These are phyloP conservation scores for Plenodomus biglobosus DNA, from an alignment of 2,329 filamentous ascomycete species.

Conservation along the genomic window DNA sequence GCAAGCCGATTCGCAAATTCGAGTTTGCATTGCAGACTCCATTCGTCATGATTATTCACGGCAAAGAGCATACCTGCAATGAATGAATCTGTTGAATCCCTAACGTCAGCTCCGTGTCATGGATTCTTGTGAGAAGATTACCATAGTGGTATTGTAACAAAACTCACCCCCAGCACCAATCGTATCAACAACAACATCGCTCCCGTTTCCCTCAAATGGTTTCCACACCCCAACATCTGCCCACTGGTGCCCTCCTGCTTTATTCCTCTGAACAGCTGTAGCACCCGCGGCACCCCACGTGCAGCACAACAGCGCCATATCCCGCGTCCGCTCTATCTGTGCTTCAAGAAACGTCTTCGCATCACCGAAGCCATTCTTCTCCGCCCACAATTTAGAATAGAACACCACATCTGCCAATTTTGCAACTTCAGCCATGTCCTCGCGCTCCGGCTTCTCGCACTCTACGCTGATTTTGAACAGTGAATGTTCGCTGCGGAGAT, in stretches of 20 bases:
- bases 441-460: constrained; percentile 67
- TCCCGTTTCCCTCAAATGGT: neutral
- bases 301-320: constrained; percentile 55
- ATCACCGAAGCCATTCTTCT: constrained; percentile 36
- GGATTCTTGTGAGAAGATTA: too few species aligned
- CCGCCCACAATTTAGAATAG: constrained; percentile 71
- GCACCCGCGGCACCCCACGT: constrained; percentile 63
- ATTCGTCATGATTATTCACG: constrained; percentile 56
- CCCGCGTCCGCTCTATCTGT: constrained; percentile 21
- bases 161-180: constrained; percentile 62
- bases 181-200: constrained; percentile 52
- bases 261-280: constrained; percentile 46
- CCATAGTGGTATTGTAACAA: neutral
- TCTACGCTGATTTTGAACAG: constrained; percentile 65
- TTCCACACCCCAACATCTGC: constrained; percentile 13
- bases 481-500: constrained; percentile 49
- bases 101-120: too few species aligned
- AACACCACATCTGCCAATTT: constrained; percentile 70
- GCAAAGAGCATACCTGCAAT: constrained; percentile 70
- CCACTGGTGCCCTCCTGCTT: neutral
- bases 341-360: constrained; percentile 38
- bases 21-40: constrained; percentile 54
- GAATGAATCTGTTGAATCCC: constrained; percentile 61
- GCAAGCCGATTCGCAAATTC: constrained; percentile 67
- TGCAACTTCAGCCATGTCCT: constrained; percentile 62